These are phyloP conservation scores for Debaryomycetaceae sp. DNA, from an alignment of 1,139 yeast species.

Conservation along the genomic window DNA sequence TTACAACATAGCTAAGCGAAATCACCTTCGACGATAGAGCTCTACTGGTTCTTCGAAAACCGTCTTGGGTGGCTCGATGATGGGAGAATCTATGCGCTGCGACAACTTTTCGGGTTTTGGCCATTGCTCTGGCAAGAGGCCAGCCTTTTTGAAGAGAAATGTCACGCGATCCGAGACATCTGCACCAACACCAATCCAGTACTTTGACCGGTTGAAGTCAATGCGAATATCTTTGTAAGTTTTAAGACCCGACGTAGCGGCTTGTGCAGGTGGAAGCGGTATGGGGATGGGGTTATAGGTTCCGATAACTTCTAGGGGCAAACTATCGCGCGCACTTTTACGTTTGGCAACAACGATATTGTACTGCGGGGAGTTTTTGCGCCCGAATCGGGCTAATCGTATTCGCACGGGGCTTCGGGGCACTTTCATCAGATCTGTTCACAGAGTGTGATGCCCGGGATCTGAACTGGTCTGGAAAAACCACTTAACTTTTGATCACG, in stretches of 20 bases:
- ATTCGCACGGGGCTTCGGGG: slow-evolving; percentile 37
- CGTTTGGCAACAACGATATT: slow-evolving; percentile 84
- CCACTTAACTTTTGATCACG: not conserved
- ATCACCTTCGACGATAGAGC: slow-evolving; percentile 22
- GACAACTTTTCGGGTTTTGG: slow-evolving; percentile 33
- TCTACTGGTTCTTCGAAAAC: slow-evolving; percentile 25
- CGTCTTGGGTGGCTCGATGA: slow-evolving; percentile 15
- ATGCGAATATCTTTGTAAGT: slow-evolving; percentile 60
- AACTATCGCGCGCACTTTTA: slow-evolving; percentile 61
- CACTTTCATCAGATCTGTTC: slow-evolving; percentile 3
- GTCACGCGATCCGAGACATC: slow-evolving; percentile 82
- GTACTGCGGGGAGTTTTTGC: slow-evolving; percentile 77
- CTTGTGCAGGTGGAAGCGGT: not conserved
- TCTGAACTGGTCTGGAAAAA: not conserved
- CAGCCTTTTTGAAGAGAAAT: slow-evolving; percentile 68
- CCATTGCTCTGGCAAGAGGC: slow-evolving; percentile 68
- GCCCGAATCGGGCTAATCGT: slow-evolving; percentile 87
- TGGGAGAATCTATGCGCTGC: slow-evolving; percentile 22
- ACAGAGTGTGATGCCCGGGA: too few species aligned
- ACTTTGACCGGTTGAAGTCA: slow-evolving; percentile 86
- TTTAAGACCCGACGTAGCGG: slow-evolving; percentile 44
- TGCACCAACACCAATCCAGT: slow-evolving; percentile 99
- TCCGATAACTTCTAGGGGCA: slow-evolving; percentile 93
- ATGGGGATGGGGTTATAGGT: slow-evolving; percentile 77
- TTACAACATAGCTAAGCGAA: not conserved